Conservation (phyloP, 306 rosid genomes). For the Comarum palustre region DNA sequence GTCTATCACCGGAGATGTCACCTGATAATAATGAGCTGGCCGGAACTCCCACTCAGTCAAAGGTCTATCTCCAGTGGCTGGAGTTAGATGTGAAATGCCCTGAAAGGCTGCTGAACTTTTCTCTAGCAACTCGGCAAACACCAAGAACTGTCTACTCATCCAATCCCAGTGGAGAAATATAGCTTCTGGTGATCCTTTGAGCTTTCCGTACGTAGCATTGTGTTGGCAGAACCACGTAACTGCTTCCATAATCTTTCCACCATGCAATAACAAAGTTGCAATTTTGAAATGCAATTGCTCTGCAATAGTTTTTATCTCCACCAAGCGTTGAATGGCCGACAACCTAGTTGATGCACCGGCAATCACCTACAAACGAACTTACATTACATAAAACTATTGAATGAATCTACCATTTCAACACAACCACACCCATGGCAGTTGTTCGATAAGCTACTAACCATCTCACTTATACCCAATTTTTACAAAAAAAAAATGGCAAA, state of each 20-base stretch:
- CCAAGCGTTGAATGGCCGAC: slow-evolving; percentile 70
- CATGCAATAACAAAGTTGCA: slow-evolving; percentile 80
- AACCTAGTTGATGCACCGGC: slow-evolving; percentile 67
- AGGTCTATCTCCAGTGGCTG: slow-evolving; percentile 51
- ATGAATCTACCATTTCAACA: not conserved
- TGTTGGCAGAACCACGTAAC: slow-evolving; percentile 82
- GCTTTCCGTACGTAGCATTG: slow-evolving; percentile 62
- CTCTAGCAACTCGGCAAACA: slow-evolving; percentile 87
- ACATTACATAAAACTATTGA: slow-evolving; percentile 9
- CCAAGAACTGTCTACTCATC: slow-evolving; percentile 94
- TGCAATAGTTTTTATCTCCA: slow-evolving; percentile 78
- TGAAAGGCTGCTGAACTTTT: slow-evolving; percentile 57
- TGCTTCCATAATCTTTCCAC: slow-evolving; percentile 87
- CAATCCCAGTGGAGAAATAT: slow-evolving; percentile 92
- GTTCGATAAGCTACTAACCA: not conserved
- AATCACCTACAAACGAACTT: slow-evolving; percentile 55
- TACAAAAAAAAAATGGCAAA: too few species aligned
- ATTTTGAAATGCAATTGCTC: slow-evolving; percentile 87
- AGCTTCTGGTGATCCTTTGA: slow-evolving; percentile 75
- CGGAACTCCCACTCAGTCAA: slow-evolving; percentile 79
- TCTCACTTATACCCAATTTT: not conserved
- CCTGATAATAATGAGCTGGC: slow-evolving; percentile 89
- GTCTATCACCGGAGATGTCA: slow-evolving; percentile 18
- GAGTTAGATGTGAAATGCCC: slow-evolving; percentile 43
- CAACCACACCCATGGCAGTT: not conserved